A percentile compares a stretch with the other conserved stretches of the same genome.
Evolutionary conservation across 805 yeast genomes (phyloP).

Genomic region (Lachancea nothofagi): DNA sequence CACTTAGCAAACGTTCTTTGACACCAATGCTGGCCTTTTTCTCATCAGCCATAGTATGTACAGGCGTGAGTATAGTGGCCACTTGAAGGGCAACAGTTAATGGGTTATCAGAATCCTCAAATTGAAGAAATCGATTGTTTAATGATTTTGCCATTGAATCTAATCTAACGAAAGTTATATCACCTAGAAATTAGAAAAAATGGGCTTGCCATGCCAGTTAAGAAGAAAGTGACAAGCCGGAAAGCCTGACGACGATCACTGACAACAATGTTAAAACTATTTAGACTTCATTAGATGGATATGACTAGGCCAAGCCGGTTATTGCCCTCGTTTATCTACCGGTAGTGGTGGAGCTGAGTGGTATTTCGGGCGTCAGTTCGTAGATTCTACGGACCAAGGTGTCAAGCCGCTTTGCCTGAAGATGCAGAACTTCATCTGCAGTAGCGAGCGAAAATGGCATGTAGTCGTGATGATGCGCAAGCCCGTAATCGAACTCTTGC

Average conservation of each 20-base stretch:
- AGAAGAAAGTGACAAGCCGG: neutral
- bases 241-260: too few relatives aligned
- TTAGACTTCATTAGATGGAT: too few relatives aligned
- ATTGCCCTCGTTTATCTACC: neutral
- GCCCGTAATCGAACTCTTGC: constrained; percentile 25
- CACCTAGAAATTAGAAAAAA: neutral
- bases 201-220: too few relatives aligned
- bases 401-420: constrained; percentile 25
- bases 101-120: too few relatives aligned
- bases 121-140: too few relatives aligned
- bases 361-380: constrained; percentile 8
- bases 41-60: constrained; percentile 2
- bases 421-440: constrained; percentile 22
- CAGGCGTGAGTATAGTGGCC: neutral
- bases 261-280: too few relatives aligned
- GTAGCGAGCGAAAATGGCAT: constrained; percentile 10
- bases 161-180: neutral
- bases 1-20: constrained; percentile 67
- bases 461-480: constrained; percentile 4
- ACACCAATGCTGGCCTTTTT: constrained; percentile 38
- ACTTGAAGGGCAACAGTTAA: neutral
- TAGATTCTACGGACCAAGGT: constrained; percentile 23
- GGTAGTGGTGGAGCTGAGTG: constrained; percentile 1
- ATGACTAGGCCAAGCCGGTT: too few relatives aligned
- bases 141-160: too few relatives aligned